Evolutionary conservation across 2,329 filamentous ascomycete genomes (phyloP), one percentile per base, ranked within the genome.

Genomic region (Fusarium sp.): DNA sequence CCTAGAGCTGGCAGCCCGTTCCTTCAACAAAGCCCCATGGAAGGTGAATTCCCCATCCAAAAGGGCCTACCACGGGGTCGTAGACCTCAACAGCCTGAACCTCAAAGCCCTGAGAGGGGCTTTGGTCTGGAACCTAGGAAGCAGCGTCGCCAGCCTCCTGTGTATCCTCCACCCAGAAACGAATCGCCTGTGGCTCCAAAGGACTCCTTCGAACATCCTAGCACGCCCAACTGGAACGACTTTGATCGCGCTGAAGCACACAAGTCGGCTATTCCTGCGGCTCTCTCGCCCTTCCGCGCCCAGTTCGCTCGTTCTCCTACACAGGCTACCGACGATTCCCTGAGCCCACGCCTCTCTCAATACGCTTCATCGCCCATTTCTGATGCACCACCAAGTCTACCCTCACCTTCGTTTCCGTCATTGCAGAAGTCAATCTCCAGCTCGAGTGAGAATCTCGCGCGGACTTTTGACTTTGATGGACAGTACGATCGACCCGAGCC

Each of bases 41-140:
- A 77, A 44, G 79, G 78, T 1, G 73, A 77, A 10, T 80, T 80
- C 20, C 77, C 78, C 3, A 47, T 76, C 7, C 74, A 72, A 31
- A 79, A 77, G 10, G 78, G 78, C 2, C 72, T 81, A 13, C 79
- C 79, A 2, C 73, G 79, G 28, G 79, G 79, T 3, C 77, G 79
- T n/a, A 72, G 64, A 20, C 73, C 72, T 2, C 63, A 41, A 5
- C 57, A 26, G 63, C 8, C 65, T 3, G 68, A 70, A 31, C 58
- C 50, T 1, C 45, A 36, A 2, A 61, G 54, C 1, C 55, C 65
- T 4, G 57, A 55, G 8, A 54, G 26, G 0, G 23, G 50, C 0
- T 70, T 58, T 41, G 72, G 72, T 12, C 49, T 72, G 8, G 69
- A 66, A 9, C 70, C 72, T 9, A 67, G 72, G 16, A 71, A 57